A percentile compares a stretch with the other conserved stretches of the same genome.
Conservation (phyloP, 1,284 basidiomycete species). For the Mycosarcoma maydis region DNA sequence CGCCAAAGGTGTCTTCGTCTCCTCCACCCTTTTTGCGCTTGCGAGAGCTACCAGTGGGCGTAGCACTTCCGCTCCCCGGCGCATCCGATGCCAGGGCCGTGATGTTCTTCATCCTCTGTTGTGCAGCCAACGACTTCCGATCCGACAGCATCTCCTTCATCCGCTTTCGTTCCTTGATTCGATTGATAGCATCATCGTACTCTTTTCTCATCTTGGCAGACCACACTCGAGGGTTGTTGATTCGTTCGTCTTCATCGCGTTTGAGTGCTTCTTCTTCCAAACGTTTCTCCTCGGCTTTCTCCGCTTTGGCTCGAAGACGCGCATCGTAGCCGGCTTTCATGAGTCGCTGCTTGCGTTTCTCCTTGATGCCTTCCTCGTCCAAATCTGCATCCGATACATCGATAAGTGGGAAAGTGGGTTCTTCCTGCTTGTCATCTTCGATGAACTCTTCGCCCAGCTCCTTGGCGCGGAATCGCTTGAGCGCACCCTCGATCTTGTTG, state of each 20-base stretch:
- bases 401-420: constrained; percentile 83
- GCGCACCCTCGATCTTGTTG: constrained; percentile 78
- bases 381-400: constrained; percentile 92
- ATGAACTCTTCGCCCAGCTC: constrained; percentile 71
- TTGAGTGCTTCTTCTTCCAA: constrained; percentile 73
- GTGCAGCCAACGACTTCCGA: constrained; percentile 91
- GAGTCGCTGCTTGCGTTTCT: constrained; percentile 91
- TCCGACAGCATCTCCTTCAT: constrained; percentile 85
- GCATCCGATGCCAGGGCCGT: constrained; percentile 83
- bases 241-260: constrained; percentile 82
- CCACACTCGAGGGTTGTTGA: constrained; percentile 60
- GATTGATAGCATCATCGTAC: constrained; percentile 74
- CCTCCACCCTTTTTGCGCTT: constrained; percentile 57
- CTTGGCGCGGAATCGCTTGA: constrained; percentile 78
- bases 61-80: constrained; percentile 31
- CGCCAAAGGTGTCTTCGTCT: constrained; percentile 91
- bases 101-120: constrained; percentile 97
- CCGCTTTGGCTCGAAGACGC: constrained; percentile 81
- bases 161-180: constrained; percentile 85
- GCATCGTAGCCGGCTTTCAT: constrained; percentile 96
- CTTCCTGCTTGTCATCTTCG: constrained; percentile 73
- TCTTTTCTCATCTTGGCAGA: constrained; percentile 50
- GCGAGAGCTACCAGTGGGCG: constrained; percentile 23
- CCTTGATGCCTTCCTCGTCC: constrained; percentile 90
- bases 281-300: constrained; percentile 81